Conservation (phyloP, 164 flowering plant genomes). For the Nymphaea colorata region DNA sequence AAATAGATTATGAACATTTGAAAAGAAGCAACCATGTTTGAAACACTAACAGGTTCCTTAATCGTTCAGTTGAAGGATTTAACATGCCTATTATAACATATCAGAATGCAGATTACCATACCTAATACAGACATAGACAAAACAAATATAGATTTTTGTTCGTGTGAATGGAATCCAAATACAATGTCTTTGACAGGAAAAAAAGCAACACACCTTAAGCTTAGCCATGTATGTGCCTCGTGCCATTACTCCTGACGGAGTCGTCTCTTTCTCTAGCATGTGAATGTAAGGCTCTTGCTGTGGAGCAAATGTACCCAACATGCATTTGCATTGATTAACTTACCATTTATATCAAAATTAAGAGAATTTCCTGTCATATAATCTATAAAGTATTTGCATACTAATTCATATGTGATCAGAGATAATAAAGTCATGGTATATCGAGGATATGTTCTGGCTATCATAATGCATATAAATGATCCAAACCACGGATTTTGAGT, state of each 20-base stretch:
- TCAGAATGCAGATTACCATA: no score
- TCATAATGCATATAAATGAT: no score
- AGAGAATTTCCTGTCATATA: background rate
- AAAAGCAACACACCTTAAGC: slow-evolving; percentile 1
- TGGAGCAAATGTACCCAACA: background rate
- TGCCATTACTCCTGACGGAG: background rate
- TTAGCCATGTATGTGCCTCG: background rate
- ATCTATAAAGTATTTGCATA: background rate
- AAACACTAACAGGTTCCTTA: background rate
- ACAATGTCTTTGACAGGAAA: background rate
- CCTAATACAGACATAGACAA: no score
- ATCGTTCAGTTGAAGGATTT: background rate
- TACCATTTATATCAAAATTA: background rate
- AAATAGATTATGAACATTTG: background rate
- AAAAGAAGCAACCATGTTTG: background rate
- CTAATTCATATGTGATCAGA: background rate
- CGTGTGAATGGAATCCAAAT: no score
- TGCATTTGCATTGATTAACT: slow-evolving; percentile 39
- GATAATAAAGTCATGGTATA: background rate
- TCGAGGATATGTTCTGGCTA: background rate
- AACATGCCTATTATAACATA: no score
- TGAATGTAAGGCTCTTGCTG: background rate
- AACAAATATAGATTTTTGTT: no score
- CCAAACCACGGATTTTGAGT: no score
- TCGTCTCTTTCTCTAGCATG: background rate